These are phyloP conservation scores for Hyphopichia fennica DNA, from an alignment of 1,139 yeast species.

Conservation along the genomic window DNA sequence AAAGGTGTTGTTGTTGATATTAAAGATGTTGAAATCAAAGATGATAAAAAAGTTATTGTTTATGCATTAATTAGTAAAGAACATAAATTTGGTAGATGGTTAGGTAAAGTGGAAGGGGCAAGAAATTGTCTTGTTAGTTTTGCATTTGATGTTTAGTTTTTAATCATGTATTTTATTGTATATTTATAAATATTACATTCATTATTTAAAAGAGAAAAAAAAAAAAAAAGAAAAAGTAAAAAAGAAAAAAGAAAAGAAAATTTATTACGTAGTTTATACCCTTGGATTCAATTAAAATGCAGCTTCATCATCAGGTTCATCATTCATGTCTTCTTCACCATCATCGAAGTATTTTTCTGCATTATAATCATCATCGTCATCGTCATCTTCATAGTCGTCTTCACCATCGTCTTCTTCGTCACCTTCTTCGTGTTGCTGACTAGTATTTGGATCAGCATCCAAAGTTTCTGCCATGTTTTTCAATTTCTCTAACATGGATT, in stretches of 20 bases:
- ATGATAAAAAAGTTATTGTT: slow-evolving; percentile 51
- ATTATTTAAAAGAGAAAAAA: not conserved
- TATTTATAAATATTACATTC: not conserved
- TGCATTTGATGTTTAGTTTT: slow-evolving; percentile 3
- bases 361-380: slow-evolving; percentile 64
- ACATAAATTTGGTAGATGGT: slow-evolving; percentile 87
- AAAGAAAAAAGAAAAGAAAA: not conserved
- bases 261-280: not conserved
- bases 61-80: slow-evolving; percentile 77
- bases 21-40: slow-evolving; percentile 59
- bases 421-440: slow-evolving; percentile 35
- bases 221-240: not conserved
- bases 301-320: slow-evolving; percentile 81
- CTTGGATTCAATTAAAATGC: slow-evolving; percentile 48
- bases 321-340: slow-evolving; percentile 76
- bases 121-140: slow-evolving; percentile 44
- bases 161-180: not conserved
- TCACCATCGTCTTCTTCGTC: slow-evolving; percentile 52
- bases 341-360: slow-evolving; percentile 61
- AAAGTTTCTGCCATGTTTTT: slow-evolving; percentile 61
- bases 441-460: slow-evolving; percentile 32
- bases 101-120: slow-evolving; percentile 38
- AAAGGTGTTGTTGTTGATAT: slow-evolving; percentile 75
- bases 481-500: slow-evolving; percentile 55
- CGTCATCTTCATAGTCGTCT: slow-evolving; percentile 59